Base-by-base conservation (phyloP, 129 eudicot species). In the Silybum marianum region DNA sequence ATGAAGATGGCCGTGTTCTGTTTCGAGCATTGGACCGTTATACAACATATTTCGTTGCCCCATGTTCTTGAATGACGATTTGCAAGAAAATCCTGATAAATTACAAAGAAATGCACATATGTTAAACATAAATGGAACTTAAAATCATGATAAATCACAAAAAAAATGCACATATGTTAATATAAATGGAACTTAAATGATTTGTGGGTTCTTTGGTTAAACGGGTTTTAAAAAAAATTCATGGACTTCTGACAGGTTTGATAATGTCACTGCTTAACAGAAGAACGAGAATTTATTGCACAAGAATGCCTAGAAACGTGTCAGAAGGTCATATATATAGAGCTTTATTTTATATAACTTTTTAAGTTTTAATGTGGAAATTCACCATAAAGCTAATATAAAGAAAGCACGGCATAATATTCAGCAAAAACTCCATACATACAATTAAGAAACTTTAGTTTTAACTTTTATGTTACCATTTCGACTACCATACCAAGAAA, bases 11-110 rank as follows among this genome's bases (percentile, higher is more conserved):
- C 75, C 76, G 40, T 87, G 91, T 76, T 92, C 92, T 42, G 78
- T 71, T 76, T 90, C 93, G 30, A 76, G 82, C 73, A 91, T 90
- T 74, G 89, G 92, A 81, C 88, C 84, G 79, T 77, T 88, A 84
- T 88, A 91, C 23, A 75, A 51, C 87, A 86, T 91, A 75, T 90
- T 91, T 48, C 93, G 88, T 74, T 91, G 97, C 69, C 93, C 94
- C 97, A 94, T 93, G 75, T 77, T 83, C 63, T 76, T 38, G 44
- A 38, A 74, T 69, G 75, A 67, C 40, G 32, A 70, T 13, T 79
- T 76, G 87, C 77, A n/a, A 80, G 34, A 9, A 68, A 72, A 82
- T 78, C 88, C 97, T 93, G 85, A 28, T 73, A 23, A 78, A 72
- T 63, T 28, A 21, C n/a, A 42, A 39, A 34, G 78, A 85, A 8